phyloP scores from a whole-genome alignment of 2,329 filamentous ascomycete genomes.

The Elsinoe batatas region DNA sequence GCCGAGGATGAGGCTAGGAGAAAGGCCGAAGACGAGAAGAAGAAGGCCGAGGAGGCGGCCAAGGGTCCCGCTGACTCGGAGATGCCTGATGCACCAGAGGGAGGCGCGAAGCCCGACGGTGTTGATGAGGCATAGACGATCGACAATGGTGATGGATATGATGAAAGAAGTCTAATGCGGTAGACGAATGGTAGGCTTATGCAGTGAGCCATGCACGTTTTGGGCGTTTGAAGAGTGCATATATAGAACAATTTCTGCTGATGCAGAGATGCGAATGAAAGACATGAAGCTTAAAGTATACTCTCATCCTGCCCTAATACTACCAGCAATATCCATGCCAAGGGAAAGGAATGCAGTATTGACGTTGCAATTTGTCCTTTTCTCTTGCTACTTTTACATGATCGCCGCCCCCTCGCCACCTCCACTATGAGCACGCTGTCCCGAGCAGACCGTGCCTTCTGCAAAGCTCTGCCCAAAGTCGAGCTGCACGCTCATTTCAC shows the following conservation, averaged over 20 bases:
- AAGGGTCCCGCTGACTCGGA: slow-evolving; percentile 38
- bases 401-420: neutral
- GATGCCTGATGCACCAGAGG: slow-evolving; percentile 51
- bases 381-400: neutral
- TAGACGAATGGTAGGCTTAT: neutral
- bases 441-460: slow-evolving; percentile 21
- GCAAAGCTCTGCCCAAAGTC: slow-evolving; percentile 33
- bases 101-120: slow-evolving; percentile 16
- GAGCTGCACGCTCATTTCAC: slow-evolving; percentile 71
- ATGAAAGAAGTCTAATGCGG: neutral
- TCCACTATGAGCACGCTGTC: neutral
- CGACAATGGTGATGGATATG: neutral
- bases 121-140: slow-evolving; percentile 7
- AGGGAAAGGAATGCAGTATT: neutral
- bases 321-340: neutral
- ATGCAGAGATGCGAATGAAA: slow-evolving; percentile 13
- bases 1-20: slow-evolving; percentile 64
- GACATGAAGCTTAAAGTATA: neutral
- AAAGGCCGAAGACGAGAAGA: slow-evolving; percentile 60
- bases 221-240: slow-evolving; percentile 2
- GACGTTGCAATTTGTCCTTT: neutral
- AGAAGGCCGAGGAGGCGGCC: slow-evolving; percentile 40
- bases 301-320: too few species aligned
- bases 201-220: slow-evolving; percentile 8
- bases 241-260: slow-evolving; percentile 12